Conservation (phyloP, 331 rosid species). For the Malus hybrid region DNA sequence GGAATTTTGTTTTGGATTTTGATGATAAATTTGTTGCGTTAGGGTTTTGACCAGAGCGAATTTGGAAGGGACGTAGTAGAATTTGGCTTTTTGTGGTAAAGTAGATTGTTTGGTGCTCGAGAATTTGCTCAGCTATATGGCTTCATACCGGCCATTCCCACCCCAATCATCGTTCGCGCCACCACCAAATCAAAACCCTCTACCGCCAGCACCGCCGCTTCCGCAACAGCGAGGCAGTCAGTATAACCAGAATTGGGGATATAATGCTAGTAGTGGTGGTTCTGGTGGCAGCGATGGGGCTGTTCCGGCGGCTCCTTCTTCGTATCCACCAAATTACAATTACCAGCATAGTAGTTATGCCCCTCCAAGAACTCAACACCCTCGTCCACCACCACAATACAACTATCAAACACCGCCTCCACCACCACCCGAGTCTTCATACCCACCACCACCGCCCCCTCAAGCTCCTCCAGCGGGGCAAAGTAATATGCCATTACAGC, state of each 20-base stretch:
- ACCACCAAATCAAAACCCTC: conserved; percentile 55
- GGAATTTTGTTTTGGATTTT: background rate
- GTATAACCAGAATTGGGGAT: conserved; percentile 63
- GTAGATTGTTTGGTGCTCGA: background rate
- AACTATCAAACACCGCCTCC: conserved; percentile 56
- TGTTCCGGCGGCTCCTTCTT: conserved; percentile 42
- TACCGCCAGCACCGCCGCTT: conserved; percentile 36
- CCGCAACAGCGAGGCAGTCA: conserved; percentile 43
- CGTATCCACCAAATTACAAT: conserved; percentile 50
- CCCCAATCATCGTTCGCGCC: conserved; percentile 54
- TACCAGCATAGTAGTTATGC: conserved; percentile 43
- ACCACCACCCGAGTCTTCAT: conserved; percentile 64
- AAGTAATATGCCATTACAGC: conserved; percentile 23
- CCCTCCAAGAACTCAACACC: conserved; percentile 52
- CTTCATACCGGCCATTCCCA: conserved; percentile 87
- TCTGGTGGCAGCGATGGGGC: conserved; percentile 32
- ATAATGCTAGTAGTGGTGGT: conserved; percentile 17
- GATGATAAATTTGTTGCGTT: background rate
- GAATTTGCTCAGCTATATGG: conserved; percentile 49
- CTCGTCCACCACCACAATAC: conserved; percentile 52
- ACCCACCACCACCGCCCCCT: conserved; percentile 66
- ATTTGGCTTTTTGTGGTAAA: background rate
- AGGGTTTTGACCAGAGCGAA: conserved; percentile 7
- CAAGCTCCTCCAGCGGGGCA: conserved; percentile 38
- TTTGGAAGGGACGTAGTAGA: background rate